phyloP scores from a whole-genome alignment of 164 flowering plant genomes.

The Stephania yunnanensis region DNA sequence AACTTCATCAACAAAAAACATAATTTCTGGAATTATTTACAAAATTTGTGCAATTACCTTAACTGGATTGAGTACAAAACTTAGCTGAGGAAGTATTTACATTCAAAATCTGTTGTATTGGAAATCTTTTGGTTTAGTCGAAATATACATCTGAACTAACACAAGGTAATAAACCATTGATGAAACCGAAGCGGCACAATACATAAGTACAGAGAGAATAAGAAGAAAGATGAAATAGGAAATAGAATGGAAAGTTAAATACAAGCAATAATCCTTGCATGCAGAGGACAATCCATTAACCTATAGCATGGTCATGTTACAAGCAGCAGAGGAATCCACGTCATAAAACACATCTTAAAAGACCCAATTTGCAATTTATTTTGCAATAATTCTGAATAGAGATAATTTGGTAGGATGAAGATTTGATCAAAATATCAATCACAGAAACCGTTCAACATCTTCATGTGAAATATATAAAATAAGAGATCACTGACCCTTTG shows the following conservation, averaged over 20 bases:
- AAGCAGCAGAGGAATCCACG: neutral
- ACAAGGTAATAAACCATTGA: too few species aligned
- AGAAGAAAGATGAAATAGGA: too few species aligned
- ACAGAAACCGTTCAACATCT: neutral
- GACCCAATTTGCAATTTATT: neutral
- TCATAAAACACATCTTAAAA: neutral
- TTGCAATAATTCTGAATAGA: neutral
- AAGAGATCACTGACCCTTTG: slow-evolving; percentile 46
- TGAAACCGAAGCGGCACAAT: too few species aligned
- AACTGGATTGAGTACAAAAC: neutral
- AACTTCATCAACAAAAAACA: neutral
- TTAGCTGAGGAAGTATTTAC: too few species aligned
- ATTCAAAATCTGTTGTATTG: too few species aligned
- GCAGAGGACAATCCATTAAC: neutral
- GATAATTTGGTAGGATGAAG: neutral
- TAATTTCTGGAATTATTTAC: neutral
- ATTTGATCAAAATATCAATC: neutral
- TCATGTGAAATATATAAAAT: neutral
- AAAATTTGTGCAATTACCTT: neutral
- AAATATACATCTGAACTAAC: too few species aligned
- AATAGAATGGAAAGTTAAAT: too few species aligned
- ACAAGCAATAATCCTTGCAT: neutral
- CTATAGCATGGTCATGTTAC: neutral
- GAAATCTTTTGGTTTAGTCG: too few species aligned
- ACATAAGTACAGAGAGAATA: neutral